Base-by-base conservation (phyloP, 164 flowering plant species). In the Tinospora cordifolia region DNA sequence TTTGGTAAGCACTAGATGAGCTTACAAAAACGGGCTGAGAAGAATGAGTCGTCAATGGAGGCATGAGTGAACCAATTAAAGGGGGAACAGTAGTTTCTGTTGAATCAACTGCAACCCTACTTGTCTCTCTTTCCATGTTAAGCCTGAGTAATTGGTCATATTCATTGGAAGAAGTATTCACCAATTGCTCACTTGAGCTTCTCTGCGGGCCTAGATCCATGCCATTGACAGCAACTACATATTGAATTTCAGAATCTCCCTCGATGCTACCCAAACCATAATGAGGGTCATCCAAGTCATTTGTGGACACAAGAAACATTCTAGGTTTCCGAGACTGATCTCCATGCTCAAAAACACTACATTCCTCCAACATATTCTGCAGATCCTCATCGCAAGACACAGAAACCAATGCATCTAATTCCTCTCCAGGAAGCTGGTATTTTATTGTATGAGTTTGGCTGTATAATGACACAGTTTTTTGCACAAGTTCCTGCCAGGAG, bases 391-490 rank as follows among this genome's bases (percentile, higher is more conserved):
- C 97, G 69, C 83, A 89, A 40, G 97, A 87, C 24, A 93, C 97
- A 51, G 98, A 89, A 44, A 93, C 97, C 80, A 93, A 75, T 5
- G 98, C 89, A 86, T 93, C 98, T 72, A 93, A 91, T 69, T 93
- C 97, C 75, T 93, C 98, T 25, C 97, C 98, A 66, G 97, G 98
- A 71, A 93, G 92, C 80, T 93, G 98, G 81, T 93, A 93, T 73
- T 88, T 93, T 69, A 91, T 86, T 1, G 78, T 63, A 77, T 83
- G 87, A 67, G 90, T 47, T 77, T 88, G 84, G 74, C 60, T 74
- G 60, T 75, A 91, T 21, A 91, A 72, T 19, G 81, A 68, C 64
- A 67, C 54, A 0, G 82, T 79, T 78, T 86, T 89, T 76, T 81
- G 87, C 83, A 78, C 64, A 57, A 93, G 85, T 38, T 87, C 93